phyloP scores from a whole-genome alignment of 805 yeast genomes.

The Metschnikowia dekortorum region DNA sequence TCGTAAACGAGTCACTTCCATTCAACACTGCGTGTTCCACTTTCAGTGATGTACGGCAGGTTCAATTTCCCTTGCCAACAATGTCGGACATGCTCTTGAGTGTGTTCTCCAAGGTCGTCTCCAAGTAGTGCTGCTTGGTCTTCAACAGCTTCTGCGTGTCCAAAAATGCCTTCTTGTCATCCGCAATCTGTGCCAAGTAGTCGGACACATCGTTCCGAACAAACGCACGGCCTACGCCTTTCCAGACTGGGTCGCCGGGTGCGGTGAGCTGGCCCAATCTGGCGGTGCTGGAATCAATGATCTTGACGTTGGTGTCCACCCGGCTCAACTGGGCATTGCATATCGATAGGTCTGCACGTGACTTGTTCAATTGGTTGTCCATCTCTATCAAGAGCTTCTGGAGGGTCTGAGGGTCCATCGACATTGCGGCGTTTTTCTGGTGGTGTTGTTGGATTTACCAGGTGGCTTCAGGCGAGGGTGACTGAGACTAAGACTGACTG shows the following conservation, averaged over 20 bases:
- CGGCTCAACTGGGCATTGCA: slow-evolving; percentile 50
- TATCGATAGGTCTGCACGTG: slow-evolving; percentile 55
- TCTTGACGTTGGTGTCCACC: slow-evolving; percentile 44
- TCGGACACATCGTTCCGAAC: slow-evolving; percentile 40
- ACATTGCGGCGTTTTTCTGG: slow-evolving; percentile 22
- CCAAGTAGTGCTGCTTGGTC: slow-evolving; percentile 68
- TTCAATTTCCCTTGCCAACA: slow-evolving; percentile 19
- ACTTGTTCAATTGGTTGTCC: slow-evolving; percentile 57
- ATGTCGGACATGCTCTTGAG: slow-evolving; percentile 55
- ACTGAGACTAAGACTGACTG: no score
- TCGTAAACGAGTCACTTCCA: no score
- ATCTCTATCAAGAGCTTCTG: slow-evolving; percentile 59
- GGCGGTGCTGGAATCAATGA: slow-evolving; percentile 52
- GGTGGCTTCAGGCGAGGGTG: no score
- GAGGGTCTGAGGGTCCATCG: slow-evolving; percentile 43
- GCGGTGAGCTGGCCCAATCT: slow-evolving; percentile 45
- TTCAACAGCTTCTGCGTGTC: slow-evolving; percentile 58
- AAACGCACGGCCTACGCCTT: slow-evolving; percentile 79
- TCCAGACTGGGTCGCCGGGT: slow-evolving; percentile 59
- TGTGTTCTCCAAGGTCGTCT: slow-evolving; percentile 74
- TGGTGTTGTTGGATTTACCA: no score
- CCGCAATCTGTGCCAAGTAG: slow-evolving; percentile 46
- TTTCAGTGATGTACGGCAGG: no score
- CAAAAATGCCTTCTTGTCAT: slow-evolving; percentile 49
- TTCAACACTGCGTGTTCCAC: no score